Conservation (phyloP, 2,329 filamentous ascomycete species). For the Diplodia seriata region DNA sequence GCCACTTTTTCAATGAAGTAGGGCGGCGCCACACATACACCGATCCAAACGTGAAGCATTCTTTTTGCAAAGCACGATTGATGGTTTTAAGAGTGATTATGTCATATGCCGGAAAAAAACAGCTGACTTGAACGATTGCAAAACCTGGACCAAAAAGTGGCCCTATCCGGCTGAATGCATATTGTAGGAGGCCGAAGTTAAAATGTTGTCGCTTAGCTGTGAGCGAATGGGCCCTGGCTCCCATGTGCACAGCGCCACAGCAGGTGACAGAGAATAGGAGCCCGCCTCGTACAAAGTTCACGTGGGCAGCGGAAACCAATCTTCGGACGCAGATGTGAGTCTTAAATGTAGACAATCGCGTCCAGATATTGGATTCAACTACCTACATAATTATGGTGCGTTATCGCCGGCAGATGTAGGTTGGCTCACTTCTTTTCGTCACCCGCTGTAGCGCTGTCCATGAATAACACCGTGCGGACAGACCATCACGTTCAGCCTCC, state of each 20-base stretch:
- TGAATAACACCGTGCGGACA: background rate
- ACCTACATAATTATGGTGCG: no score
- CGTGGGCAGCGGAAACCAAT: no score
- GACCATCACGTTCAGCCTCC: background rate
- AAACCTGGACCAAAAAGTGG: background rate
- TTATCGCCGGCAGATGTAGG: no score
- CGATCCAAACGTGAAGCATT: background rate
- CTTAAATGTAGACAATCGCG: no score
- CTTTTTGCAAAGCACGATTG: background rate
- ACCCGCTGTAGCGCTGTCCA: background rate
- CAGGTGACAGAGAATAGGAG: no score
- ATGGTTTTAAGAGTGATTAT: background rate
- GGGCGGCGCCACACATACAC: background rate
- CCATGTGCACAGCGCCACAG: background rate
- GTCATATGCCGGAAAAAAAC: no score
- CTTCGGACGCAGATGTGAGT: no score
- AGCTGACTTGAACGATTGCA: background rate
- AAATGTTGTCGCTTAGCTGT: conserved; percentile 1
- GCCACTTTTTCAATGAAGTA: background rate
- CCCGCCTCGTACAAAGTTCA: no score
- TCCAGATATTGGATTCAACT: no score
- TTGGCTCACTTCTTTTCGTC: no score
- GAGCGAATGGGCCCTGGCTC: background rate
- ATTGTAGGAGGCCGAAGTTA: background rate
- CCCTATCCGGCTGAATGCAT: background rate